These are phyloP conservation scores for Metschnikowia baotianmanensis DNA, from an alignment of 805 yeast genomes.

Conservation along the genomic window DNA sequence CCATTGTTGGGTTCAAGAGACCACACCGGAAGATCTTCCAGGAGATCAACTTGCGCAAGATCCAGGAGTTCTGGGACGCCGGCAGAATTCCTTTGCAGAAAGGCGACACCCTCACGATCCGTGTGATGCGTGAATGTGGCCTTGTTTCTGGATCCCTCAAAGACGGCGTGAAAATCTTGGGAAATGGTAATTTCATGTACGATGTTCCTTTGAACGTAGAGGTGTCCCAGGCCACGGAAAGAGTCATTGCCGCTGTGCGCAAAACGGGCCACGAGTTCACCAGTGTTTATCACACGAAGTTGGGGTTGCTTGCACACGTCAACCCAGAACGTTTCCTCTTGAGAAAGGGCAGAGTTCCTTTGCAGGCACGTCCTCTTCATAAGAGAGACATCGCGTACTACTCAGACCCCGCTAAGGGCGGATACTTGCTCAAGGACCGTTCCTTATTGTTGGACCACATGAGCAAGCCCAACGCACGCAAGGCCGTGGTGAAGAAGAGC, in stretches of 20 bases:
- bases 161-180: constrained; percentile 82
- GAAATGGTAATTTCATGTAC: constrained; percentile 51
- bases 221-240: constrained; percentile 74
- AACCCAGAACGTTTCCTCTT: constrained; percentile 67
- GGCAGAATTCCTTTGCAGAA: constrained; percentile 60
- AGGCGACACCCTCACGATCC: constrained; percentile 70
- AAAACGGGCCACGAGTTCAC: constrained; percentile 69
- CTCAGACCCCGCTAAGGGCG: constrained; percentile 67
- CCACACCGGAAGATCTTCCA: constrained; percentile 51
- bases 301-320: constrained; percentile 73
- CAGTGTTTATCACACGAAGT: constrained; percentile 61
- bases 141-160: constrained; percentile 65
- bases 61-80: constrained; percentile 66
- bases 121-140: constrained; percentile 72
- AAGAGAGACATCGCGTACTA: constrained; percentile 80
- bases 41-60: constrained; percentile 63
- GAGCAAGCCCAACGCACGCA: constrained; percentile 17
- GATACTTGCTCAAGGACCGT: constrained; percentile 56
- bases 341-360: constrained; percentile 76
- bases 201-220: constrained; percentile 70
- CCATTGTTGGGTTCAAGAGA: constrained; percentile 84
- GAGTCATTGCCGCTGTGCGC: constrained; percentile 75
- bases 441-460: constrained; percentile 40
- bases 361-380: constrained; percentile 81
- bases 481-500: constrained; percentile 26